Conservation (phyloP, 2,329 filamentous ascomycete genomes). For the Penicillium concentricum region DNA sequence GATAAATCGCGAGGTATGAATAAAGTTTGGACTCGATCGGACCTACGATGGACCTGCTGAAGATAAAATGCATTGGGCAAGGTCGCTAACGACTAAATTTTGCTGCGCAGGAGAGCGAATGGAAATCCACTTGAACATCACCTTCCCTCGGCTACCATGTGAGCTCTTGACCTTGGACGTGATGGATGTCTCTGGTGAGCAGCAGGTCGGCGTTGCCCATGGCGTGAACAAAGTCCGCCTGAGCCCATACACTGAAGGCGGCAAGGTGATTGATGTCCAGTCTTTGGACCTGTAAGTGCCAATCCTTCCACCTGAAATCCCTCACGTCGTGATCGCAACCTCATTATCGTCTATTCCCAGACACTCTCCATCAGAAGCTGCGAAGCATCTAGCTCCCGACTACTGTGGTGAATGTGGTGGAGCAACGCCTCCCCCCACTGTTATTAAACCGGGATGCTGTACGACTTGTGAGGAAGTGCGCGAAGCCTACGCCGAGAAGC, state of each 20-base stretch:
- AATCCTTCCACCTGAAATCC: background rate
- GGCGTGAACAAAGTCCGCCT: conserved; percentile 90
- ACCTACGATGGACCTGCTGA: background rate
- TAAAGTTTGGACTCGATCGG: background rate
- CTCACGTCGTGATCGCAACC: background rate
- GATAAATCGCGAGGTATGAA: conserved; percentile 85
- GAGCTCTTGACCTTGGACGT: conserved; percentile 95
- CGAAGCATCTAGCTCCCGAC: conserved; percentile 77
- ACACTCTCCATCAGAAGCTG: conserved; percentile 65
- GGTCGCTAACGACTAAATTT: conserved; percentile 13
- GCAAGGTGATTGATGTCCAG: conserved; percentile 69
- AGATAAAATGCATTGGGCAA: background rate
- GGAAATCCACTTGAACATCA: conserved; percentile 98
- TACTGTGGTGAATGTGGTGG: conserved; percentile 97
- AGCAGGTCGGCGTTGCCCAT: conserved; percentile 90
- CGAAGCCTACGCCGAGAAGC: conserved; percentile 84
- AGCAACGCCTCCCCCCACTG: conserved; percentile 66
- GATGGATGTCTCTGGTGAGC: conserved; percentile 97
- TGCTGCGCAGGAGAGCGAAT: conserved; percentile 76
- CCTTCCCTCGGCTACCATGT: conserved; percentile 90
- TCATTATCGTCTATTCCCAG: conserved; percentile 39
- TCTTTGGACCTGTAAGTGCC: conserved; percentile 64
- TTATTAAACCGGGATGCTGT: conserved; percentile 82
- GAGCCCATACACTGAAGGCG: conserved; percentile 68
- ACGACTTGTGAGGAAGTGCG: conserved; percentile 96